Conservation (phyloP, 2,329 filamentous ascomycete species). For the Coniochaeta sp. region DNA sequence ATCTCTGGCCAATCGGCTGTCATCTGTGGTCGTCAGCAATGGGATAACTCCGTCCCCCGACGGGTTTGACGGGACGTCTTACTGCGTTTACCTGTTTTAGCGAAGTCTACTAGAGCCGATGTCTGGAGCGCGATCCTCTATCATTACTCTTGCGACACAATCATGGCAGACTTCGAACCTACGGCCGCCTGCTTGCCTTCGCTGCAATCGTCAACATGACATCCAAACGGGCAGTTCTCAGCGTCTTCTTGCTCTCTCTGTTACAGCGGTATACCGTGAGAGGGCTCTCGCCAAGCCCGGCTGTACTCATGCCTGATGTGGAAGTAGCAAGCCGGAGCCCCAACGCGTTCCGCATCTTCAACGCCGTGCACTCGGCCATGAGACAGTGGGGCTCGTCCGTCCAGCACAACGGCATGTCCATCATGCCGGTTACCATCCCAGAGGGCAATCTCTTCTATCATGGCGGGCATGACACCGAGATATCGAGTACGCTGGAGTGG, state of each 20-base stretch:
- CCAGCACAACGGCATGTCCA: conserved; percentile 69
- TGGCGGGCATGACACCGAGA: conserved; percentile 39
- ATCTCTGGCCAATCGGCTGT: too few relatives aligned
- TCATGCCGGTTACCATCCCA: conserved; percentile 61
- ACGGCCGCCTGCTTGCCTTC: too few relatives aligned
- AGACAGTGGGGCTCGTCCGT: conserved; percentile 68
- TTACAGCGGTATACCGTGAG: not conserved
- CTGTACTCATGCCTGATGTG: not conserved
- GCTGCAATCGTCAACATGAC: not conserved
- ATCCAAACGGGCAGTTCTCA: not conserved
- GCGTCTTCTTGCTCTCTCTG: not conserved
- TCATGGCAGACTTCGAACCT: too few relatives aligned
- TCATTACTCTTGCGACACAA: too few relatives aligned
- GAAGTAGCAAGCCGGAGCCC: not conserved
- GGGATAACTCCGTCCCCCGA: too few relatives aligned
- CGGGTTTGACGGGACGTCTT: too few relatives aligned
- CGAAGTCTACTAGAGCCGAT: too few relatives aligned
- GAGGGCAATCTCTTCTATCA: conserved; percentile 62
- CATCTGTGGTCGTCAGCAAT: too few relatives aligned
- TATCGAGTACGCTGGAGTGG: conserved; percentile 56
- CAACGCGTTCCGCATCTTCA: conserved; percentile 2
- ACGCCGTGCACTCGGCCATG: conserved; percentile 58
- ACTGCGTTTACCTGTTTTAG: too few relatives aligned
- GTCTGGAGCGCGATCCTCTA: too few relatives aligned
- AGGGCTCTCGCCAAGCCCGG: not conserved